A percentile compares a stretch with the other conserved stretches of the same genome.
These are phyloP conservation scores for Pythium rishiriense DNA, from an alignment of 352 stramenopile genomes.

Conservation along the genomic window DNA sequence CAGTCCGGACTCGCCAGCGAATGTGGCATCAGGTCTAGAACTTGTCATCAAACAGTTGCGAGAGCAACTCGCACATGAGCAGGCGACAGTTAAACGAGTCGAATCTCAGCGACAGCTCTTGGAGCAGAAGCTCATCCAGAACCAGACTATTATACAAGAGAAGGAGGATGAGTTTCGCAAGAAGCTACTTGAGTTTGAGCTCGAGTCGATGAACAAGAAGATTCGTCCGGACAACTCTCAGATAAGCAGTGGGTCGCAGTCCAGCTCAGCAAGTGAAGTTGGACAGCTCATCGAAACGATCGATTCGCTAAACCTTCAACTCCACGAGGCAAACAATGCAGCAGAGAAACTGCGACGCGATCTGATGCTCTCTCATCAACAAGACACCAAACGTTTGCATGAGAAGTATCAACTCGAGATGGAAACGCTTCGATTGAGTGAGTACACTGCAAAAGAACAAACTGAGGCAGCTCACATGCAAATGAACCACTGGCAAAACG, in stretches of 20 bases:
- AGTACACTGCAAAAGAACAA: constrained; percentile 64
- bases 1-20: neutral
- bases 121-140: constrained; percentile 48
- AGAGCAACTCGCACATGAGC: constrained; percentile 27
- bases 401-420: constrained; percentile 70
- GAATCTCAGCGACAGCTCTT: constrained; percentile 40
- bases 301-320: constrained; percentile 56
- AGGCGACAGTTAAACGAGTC: constrained; percentile 21
- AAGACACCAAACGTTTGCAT: constrained; percentile 60
- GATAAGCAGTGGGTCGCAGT: neutral
- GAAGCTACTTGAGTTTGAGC: constrained; percentile 51
- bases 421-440: constrained; percentile 57
- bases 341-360: constrained; percentile 44
- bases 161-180: constrained; percentile 63
- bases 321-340: constrained; percentile 47
- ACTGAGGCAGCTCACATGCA: constrained; percentile 44
- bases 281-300: constrained; percentile 71
- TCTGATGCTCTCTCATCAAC: constrained; percentile 40
- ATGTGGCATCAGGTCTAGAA: constrained; percentile 9
- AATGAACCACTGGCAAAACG: constrained; percentile 50
- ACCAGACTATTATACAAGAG: constrained; percentile 41
- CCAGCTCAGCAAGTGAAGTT: constrained; percentile 38
- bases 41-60: constrained; percentile 28
- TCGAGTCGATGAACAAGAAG: constrained; percentile 25
- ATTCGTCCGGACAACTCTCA: neutral